Evolutionary conservation across 2,329 filamentous ascomycete species (phyloP).

Genomic region (Bipolaris victoriae): DNA sequence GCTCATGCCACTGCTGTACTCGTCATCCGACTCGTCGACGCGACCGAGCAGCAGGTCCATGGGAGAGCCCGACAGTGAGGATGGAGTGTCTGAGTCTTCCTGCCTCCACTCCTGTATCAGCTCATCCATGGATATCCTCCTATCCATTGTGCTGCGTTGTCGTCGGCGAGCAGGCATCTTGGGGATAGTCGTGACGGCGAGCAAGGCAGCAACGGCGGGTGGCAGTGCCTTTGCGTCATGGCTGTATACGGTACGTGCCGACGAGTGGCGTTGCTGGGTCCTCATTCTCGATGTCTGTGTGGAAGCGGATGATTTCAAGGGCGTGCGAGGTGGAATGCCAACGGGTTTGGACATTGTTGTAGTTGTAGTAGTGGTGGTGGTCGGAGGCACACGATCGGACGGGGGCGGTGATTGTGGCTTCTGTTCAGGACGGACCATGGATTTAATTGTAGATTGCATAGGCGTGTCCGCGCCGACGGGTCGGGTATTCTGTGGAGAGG

Average conservation of each 20-base stretch:
- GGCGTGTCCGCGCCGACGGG: conserved; percentile 16
- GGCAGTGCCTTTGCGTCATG: conserved; percentile 57
- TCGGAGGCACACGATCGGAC: conserved; percentile 2
- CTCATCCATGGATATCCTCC: conserved; percentile 61
- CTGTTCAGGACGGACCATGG: conserved; percentile 5
- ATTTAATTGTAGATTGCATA: conserved; percentile 15
- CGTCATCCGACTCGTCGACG: conserved; percentile 54
- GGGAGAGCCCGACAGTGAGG: conserved; percentile 53
- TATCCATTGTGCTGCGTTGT: conserved; percentile 51
- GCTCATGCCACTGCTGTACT: conserved; percentile 50
- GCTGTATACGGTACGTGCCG: conserved; percentile 33
- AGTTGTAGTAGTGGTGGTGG: conserved; percentile 8
- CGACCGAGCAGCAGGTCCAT: conserved; percentile 64
- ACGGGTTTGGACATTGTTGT: conserved; percentile 49
- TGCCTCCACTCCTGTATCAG: conserved; percentile 62
- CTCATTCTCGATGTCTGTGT: conserved; percentile 41
- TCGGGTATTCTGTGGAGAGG: conserved; percentile 23
- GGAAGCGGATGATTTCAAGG: conserved; percentile 37
- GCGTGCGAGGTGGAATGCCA: conserved; percentile 49
- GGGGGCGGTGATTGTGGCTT: conserved; percentile 8
- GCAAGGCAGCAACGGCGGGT: conserved; percentile 62
- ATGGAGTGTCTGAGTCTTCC: conserved; percentile 50
- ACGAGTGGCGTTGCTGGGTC: conserved; percentile 39
- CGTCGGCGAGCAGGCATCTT: conserved; percentile 53
- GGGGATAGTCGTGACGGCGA: conserved; percentile 66